Base-by-base conservation (phyloP, 768 basidiomycete species). In the Boletales sp. region DNA sequence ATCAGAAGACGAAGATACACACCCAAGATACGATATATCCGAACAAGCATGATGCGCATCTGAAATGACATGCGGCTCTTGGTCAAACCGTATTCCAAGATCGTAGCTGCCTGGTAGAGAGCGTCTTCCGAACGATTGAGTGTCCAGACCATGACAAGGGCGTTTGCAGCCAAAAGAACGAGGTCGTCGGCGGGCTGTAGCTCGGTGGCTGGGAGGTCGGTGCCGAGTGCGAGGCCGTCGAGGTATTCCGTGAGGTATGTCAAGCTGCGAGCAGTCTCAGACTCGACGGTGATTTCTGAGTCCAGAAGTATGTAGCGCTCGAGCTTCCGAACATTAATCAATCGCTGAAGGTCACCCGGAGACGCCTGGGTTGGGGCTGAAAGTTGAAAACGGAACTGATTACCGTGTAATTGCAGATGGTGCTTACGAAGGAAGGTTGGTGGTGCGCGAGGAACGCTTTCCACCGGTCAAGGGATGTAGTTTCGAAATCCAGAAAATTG, bases 111-210 rank as follows among this genome's bases (percentile, higher is more conserved):
- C 40, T 77, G 80, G 59, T 79, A 77, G 18, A 96, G 75, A 58
- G 84, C 73, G 25, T 70, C 68, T 41, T 82, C 75, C 48, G 85
- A 78, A 15, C 64, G 71, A 51, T 77, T 72, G 41, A 82, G 63
- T 36, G 67, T 73, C 85, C 87, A 90, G 18, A 82, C 64, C 61
- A 71, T 81, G 40, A 92, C 76, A 46, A 83, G 75, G 3, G 79
- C 78, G 58, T 86, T 86, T 3, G 77, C 85, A 7, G 87, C 82
- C 18, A 96, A 72, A 25, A 94, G 74, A 21, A 78, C 84, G 31
- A 95, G 77, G 60, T 94, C 94, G 58, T 96, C 94, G 1, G 82
- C 87, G 15, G 86, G 89, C 62, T 95, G 94, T 21, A 94, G 73
- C 58, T 95, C 94, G 0, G 90, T 87, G 5, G 73, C 63, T 8